Conservation (phyloP, 768 basidiomycete species). For the Pisolithus albus region DNA sequence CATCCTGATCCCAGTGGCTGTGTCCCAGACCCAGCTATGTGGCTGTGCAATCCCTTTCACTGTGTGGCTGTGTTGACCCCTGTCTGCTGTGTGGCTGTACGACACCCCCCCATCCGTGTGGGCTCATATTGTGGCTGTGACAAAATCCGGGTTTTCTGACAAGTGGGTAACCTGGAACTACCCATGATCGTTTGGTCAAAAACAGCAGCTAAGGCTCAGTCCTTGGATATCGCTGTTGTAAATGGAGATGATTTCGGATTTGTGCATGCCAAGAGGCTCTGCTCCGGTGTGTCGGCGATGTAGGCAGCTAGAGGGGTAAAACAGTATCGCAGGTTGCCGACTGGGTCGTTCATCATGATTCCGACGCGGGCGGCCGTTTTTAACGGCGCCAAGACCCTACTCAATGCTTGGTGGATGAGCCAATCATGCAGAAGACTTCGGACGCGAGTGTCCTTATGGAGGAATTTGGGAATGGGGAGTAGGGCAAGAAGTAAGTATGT, state of each 20-base stretch:
- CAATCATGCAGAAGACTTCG: constrained; percentile 9
- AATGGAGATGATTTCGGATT: constrained; percentile 24
- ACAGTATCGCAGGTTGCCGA: constrained; percentile 9
- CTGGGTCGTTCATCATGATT: constrained; percentile 16
- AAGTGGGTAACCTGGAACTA: too few relatives aligned
- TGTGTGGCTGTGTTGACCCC: too few relatives aligned
- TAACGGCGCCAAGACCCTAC: constrained; percentile 10
- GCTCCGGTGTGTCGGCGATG: constrained; percentile 13
- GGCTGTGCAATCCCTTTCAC: too few relatives aligned
- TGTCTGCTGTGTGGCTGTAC: too few relatives aligned
- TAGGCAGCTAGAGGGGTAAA: constrained; percentile 21
- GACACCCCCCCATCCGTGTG: too few relatives aligned
- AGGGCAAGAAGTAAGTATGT: constrained; percentile 2
- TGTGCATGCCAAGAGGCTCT: background rate
- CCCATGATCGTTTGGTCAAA: too few relatives aligned
- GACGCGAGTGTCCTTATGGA: constrained; percentile 4
- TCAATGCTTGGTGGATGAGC: constrained; percentile 16
- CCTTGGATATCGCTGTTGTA: constrained; percentile 23
- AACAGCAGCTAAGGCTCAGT: too few relatives aligned
- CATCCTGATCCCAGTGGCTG: too few relatives aligned
- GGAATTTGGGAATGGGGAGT: constrained; percentile 6
- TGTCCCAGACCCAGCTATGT: too few relatives aligned
- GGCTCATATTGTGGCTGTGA: too few relatives aligned
- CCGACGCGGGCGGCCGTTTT: constrained; percentile 12
- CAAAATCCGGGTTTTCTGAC: too few relatives aligned